phyloP scores from a whole-genome alignment of 139 green algal species.

The Pleodorina starrii region DNA sequence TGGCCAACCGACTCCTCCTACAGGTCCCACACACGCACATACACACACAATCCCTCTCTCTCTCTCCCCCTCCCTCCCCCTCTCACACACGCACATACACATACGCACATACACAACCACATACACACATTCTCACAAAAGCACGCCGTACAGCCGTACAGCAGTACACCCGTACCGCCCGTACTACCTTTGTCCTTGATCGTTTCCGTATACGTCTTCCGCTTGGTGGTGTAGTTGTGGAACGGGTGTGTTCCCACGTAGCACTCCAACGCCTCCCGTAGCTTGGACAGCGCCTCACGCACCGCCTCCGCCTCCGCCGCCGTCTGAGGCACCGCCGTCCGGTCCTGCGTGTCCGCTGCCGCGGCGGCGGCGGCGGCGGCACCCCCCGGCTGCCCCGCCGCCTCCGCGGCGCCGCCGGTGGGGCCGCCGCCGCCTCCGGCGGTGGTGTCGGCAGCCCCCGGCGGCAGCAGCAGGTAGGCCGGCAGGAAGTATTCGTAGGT shows the following conservation, averaged over 20 bases:
- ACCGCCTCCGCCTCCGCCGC: background rate
- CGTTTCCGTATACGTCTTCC: conserved; percentile 10
- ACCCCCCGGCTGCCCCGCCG: background rate
- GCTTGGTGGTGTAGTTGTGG: conserved; percentile 61
- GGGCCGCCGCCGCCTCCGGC: background rate
- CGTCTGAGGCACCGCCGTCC: background rate
- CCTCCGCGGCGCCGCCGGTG: background rate
- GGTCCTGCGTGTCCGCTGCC: no score
- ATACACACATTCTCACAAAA: no score
- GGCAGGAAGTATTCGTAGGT: conserved; percentile 98
- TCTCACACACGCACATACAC: no score
- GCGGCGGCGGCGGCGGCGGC: background rate
- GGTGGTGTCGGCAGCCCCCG: no score
- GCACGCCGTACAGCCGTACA: no score
- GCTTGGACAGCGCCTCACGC: background rate
- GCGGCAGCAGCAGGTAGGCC: conserved; percentile 44
- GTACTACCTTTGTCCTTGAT: conserved; percentile 16
- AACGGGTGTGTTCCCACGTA: conserved; percentile 78
- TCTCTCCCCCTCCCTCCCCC: no score
- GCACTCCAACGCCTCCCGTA: conserved; percentile 81
- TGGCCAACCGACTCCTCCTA: no score
- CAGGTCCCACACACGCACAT: no score
- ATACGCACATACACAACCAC: no score
- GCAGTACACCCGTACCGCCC: no score
- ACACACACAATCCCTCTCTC: no score